Conservation (phyloP, 805 yeast genomes). For the Metschnikowia aberdeeniae region DNA sequence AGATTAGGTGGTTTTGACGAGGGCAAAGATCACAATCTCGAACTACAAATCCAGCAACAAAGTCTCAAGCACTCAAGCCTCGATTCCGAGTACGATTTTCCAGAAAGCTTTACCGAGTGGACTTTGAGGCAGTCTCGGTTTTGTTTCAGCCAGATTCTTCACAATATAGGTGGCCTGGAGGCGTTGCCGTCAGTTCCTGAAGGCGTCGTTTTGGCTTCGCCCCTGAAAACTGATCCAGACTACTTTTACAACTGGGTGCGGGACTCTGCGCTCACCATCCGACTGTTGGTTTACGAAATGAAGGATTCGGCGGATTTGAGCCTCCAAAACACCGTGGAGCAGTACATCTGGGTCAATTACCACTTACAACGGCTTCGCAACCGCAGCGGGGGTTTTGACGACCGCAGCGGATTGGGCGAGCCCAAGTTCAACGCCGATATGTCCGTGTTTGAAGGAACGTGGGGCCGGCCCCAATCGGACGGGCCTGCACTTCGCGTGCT, state of each 20-base stretch:
- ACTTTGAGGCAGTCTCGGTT: slow-evolving; percentile 36
- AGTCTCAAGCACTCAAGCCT: too few species aligned
- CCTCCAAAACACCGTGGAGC: slow-evolving; percentile 38
- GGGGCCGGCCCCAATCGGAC: slow-evolving; percentile 97
- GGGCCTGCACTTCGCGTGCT: slow-evolving; percentile 85
- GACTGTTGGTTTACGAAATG: slow-evolving; percentile 55
- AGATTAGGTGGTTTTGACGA: too few species aligned
- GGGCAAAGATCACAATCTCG: too few species aligned
- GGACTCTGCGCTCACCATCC: slow-evolving; percentile 80
- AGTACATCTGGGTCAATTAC: slow-evolving; percentile 58
- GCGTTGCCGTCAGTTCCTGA: slow-evolving; percentile 35
- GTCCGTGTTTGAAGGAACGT: slow-evolving; percentile 53
- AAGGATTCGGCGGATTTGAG: slow-evolving; percentile 33
- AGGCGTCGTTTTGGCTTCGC: slow-evolving; percentile 85
- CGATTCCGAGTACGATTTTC: too few species aligned
- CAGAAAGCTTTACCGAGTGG: slow-evolving; percentile 35
- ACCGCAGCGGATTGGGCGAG: slow-evolving; percentile 71
- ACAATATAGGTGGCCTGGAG: slow-evolving; percentile 53
- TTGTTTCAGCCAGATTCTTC: slow-evolving; percentile 45
- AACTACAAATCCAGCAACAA: too few species aligned
- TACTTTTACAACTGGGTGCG: slow-evolving; percentile 90
- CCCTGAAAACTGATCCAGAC: slow-evolving; percentile 66
- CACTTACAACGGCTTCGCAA: slow-evolving; percentile 63
- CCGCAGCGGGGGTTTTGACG: slow-evolving; percentile 59
- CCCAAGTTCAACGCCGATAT: slow-evolving; percentile 79